Percentiles rank a stretch among this genome's conserved stretches.
Evolutionary conservation across 2,329 filamentous ascomycete genomes (phyloP).

Genomic region (Arthrinium phaeospermum): DNA sequence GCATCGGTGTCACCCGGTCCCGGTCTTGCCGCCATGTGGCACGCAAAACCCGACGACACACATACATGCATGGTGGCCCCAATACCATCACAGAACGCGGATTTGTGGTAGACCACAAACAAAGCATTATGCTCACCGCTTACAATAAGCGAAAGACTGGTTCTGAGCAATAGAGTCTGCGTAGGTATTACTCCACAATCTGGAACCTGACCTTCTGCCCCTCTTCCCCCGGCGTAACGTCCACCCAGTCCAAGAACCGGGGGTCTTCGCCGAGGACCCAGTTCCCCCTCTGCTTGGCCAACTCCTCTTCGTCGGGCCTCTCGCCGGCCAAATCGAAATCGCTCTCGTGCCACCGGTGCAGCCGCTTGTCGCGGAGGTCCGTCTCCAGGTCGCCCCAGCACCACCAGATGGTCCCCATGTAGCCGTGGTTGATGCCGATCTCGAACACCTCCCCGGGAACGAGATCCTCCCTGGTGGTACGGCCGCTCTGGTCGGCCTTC

Average conservation of each 20-base stretch:
- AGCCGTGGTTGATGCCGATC: constrained; percentile 18
- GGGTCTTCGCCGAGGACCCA: constrained; percentile 26
- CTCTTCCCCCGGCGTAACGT: constrained; percentile 18
- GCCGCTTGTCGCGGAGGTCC: constrained; percentile 23
- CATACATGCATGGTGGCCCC: not conserved
- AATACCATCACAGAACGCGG: not conserved
- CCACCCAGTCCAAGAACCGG: constrained; percentile 21
- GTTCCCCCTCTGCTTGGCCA: constrained; percentile 17
- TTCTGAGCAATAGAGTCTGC: not conserved
- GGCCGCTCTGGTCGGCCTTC: constrained; percentile 20
- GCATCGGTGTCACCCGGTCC: not conserved
- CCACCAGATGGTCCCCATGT: constrained; percentile 26
- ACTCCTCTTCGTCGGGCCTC: constrained; percentile 19
- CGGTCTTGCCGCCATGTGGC: not conserved
- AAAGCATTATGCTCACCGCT: not conserved
- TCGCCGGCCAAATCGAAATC: not conserved
- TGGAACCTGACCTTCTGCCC: not conserved
- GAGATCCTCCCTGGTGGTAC: constrained; percentile 20
- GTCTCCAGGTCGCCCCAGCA: constrained; percentile 28
- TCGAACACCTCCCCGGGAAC: constrained; percentile 18
- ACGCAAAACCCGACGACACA: not conserved
- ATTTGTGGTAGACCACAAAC: not conserved
- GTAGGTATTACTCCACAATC: not conserved
- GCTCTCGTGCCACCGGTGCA: constrained; percentile 23
- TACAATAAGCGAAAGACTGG: too few species aligned